Percentiles rank a stretch among this genome's conserved stretches.
Conservation (phyloP, 805 yeast genomes). For the Lipomyces lipofer region DNA sequence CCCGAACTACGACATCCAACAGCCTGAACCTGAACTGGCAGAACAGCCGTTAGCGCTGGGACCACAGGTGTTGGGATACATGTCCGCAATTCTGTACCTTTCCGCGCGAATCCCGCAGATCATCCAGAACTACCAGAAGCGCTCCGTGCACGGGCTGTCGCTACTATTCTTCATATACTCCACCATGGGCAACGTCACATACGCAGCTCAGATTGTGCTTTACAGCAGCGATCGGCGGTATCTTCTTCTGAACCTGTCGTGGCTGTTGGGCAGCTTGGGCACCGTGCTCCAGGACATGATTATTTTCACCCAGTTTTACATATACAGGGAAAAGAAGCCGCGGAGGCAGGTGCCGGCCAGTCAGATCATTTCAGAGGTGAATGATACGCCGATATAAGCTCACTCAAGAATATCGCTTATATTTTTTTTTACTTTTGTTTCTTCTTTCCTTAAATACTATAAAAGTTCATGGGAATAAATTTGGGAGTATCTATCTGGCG, state of each 20-base stretch:
- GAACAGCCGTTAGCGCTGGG: constrained; percentile 33
- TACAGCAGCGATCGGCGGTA: constrained; percentile 64
- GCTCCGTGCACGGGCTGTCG: constrained; percentile 83
- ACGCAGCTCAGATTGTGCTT: constrained; percentile 69
- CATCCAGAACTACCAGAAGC: constrained; percentile 70
- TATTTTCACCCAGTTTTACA: constrained; percentile 67
- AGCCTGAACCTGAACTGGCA: no score
- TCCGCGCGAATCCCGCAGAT: constrained; percentile 86
- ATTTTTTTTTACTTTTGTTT: background rate
- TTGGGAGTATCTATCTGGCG: no score
- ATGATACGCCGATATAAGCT: background rate
- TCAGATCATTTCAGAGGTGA: background rate
- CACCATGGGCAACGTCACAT: constrained; percentile 71
- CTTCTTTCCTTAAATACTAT: background rate
- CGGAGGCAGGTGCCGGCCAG: background rate
- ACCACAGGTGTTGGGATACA: constrained; percentile 69
- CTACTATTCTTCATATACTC: constrained; percentile 75
- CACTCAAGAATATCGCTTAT: background rate
- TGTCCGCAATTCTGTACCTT: constrained; percentile 66
- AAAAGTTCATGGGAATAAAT: no score
- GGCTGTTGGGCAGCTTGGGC: constrained; percentile 79
- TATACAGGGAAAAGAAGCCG: constrained; percentile 48
- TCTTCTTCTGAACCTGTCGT: constrained; percentile 62
- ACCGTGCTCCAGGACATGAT: constrained; percentile 69
- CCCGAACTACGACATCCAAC: constrained; percentile 35